A percentile compares a stretch with the other conserved stretches of the same genome.
phyloP scores from a whole-genome alignment of 1,284 basidiomycete genomes.

The Ceratobasidium sp. region DNA sequence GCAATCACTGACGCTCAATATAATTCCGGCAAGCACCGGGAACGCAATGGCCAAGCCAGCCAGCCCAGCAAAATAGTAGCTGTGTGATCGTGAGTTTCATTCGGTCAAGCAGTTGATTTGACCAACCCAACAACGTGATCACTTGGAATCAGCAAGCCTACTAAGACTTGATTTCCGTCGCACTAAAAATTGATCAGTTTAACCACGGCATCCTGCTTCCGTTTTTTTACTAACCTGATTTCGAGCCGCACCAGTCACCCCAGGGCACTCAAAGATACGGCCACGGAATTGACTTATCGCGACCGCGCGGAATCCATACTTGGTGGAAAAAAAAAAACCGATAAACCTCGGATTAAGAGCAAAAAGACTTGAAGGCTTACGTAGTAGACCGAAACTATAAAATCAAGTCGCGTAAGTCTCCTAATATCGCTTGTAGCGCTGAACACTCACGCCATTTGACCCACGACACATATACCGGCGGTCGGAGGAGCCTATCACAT shows the following conservation, averaged over 20 bases:
- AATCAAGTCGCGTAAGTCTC: not conserved
- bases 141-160: slow-evolving; percentile 51
- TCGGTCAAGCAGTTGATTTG: slow-evolving; percentile 46
- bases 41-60: slow-evolving; percentile 55
- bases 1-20: slow-evolving; percentile 49
- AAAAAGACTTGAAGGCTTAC: slow-evolving; percentile 50
- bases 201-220: not conserved
- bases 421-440: not conserved
- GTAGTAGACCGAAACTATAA: slow-evolving; percentile 43
- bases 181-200: slow-evolving; percentile 48
- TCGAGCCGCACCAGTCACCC: slow-evolving; percentile 50
- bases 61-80: slow-evolving; percentile 42
- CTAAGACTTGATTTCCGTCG: slow-evolving; percentile 55
- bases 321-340: not conserved
- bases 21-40: slow-evolving; percentile 51
- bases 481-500: slow-evolving; percentile 46
- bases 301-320: slow-evolving; percentile 52
- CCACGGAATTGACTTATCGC: slow-evolving; percentile 54
- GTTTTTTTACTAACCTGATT: slow-evolving; percentile 49
- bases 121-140: slow-evolving; percentile 51
- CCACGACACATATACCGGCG: slow-evolving; percentile 56
- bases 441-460: slow-evolving; percentile 51
- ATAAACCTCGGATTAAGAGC: slow-evolving; percentile 45
- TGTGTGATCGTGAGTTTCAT: not conserved
- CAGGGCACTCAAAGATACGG: slow-evolving; percentile 54